These are phyloP conservation scores for Hanseniaspora gamundiae DNA, from an alignment of 1,139 yeast genomes.

Conservation along the genomic window DNA sequence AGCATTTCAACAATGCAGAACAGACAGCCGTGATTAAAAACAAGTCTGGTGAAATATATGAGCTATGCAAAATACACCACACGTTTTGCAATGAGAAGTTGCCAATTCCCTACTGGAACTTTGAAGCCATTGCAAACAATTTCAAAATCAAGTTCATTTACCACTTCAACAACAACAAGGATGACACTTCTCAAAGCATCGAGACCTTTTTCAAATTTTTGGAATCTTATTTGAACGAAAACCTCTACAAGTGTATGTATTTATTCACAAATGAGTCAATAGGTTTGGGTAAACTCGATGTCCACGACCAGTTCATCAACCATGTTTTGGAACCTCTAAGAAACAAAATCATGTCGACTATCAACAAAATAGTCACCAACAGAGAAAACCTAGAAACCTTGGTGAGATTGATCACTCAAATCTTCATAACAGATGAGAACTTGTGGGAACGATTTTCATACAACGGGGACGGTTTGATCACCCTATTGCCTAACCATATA, in stretches of 20 bases:
- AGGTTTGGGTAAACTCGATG: conserved; percentile 15
- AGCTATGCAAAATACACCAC: not conserved
- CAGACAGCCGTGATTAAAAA: not conserved
- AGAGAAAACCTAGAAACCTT: conserved; percentile 14
- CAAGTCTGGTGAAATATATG: not conserved
- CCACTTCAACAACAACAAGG: conserved; percentile 47
- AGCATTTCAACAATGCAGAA: not conserved
- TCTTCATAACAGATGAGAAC: conserved; percentile 22
- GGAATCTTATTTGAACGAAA: conserved; percentile 26
- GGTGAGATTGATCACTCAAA: conserved; percentile 21
- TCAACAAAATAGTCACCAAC: conserved; percentile 27
- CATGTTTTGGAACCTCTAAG: conserved; percentile 25
- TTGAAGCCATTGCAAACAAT: conserved; percentile 43
- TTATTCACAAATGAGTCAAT: conserved; percentile 16
- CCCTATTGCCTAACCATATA: conserved; percentile 17
- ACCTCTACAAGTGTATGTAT: conserved; percentile 21
- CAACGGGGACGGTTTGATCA: conserved; percentile 20
- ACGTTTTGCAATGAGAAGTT: conserved; percentile 30
- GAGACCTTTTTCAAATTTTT: conserved; percentile 47
- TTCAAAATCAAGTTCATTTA: conserved; percentile 52
- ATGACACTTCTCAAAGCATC: conserved; percentile 25
- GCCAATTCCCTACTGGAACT: conserved; percentile 32
- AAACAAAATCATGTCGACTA: conserved; percentile 23
- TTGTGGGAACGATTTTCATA: conserved; percentile 17
- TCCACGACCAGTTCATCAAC: conserved; percentile 25